Percentiles rank a stretch among this genome's conserved stretches.
Evolutionary conservation across 768 basidiomycete species (phyloP).

Genomic region (Mycena rebaudengoi): DNA sequence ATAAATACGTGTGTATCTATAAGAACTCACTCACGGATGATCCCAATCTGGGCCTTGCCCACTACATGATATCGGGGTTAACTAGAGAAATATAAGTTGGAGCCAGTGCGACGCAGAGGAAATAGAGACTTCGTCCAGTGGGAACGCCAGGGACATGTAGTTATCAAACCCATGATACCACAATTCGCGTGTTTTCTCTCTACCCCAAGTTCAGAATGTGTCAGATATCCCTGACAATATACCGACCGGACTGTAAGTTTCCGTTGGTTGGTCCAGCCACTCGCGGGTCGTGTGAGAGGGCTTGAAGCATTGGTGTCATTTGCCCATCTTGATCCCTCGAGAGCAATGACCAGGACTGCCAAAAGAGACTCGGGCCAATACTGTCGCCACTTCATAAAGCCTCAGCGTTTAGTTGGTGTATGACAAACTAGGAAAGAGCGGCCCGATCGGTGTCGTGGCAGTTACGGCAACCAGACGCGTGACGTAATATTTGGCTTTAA

Average conservation of each 20-base stretch:
- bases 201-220: constrained; percentile 38
- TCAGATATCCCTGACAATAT: not conserved
- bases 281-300: constrained; percentile 40
- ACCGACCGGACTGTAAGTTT: constrained; percentile 66
- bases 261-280: constrained; percentile 64
- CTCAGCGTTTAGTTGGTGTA: constrained; percentile 29
- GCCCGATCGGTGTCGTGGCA: constrained; percentile 8
- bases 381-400: constrained; percentile 58
- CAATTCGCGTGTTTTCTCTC: constrained; percentile 75
- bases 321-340: constrained; percentile 44
- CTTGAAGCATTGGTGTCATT: constrained; percentile 42
- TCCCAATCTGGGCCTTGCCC: constrained; percentile 90
- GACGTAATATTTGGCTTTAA: not conserved
- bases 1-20: constrained; percentile 14
- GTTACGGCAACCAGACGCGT: not conserved
- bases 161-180: constrained; percentile 93
- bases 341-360: constrained; percentile 45
- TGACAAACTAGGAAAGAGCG: constrained; percentile 2
- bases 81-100: constrained; percentile 47
- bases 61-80: constrained; percentile 88
- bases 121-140: constrained; percentile 76
- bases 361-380: constrained; percentile 62
- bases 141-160: constrained; percentile 93
- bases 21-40: constrained; percentile 67
- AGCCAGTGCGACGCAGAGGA: not conserved